Evolutionary conservation across 164 flowering plant species (phyloP).

Genomic region (Dillenia suffruticosa): DNA sequence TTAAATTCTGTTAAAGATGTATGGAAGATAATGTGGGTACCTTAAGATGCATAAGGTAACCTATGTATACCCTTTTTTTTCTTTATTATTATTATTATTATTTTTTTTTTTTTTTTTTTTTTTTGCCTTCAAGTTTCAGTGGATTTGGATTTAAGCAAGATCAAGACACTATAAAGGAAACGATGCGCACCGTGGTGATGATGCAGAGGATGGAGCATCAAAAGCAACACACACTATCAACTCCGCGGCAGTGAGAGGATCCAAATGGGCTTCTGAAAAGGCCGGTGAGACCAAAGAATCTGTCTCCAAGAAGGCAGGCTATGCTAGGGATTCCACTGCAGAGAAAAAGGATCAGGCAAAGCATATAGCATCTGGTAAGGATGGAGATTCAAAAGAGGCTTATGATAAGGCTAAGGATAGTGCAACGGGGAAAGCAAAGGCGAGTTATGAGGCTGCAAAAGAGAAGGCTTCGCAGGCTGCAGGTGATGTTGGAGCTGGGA

Average conservation of each 20-base stretch:
- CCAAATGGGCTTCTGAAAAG: constrained; percentile 25
- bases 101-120: no score
- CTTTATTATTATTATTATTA: neutral
- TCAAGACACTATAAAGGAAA: constrained; percentile 11
- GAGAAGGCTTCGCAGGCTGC: constrained; percentile 40
- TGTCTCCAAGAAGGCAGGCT: constrained; percentile 16
- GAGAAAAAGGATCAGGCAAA: neutral
- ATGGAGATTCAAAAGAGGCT: constrained; percentile 2
- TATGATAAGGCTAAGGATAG: constrained; percentile 18
- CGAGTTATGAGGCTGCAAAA: constrained; percentile 37
- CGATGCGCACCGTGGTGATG: constrained; percentile 17
- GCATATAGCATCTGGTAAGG: constrained; percentile 6
- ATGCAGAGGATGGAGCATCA: constrained; percentile 28
- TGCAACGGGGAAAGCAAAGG: constrained; percentile 28
- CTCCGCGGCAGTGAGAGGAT: constrained; percentile 26
- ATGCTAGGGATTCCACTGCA: constrained; percentile 10
- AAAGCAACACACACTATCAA: constrained; percentile 23
- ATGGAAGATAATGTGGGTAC: neutral
- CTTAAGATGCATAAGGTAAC: neutral
- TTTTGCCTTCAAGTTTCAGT: constrained; percentile 11
- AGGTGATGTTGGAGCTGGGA: constrained; percentile 32
- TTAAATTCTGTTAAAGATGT: no score
- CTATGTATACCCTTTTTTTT: neutral
- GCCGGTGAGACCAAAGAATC: constrained; percentile 15
- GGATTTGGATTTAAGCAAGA: constrained; percentile 19